Conservation (phyloP, 2,329 filamentous ascomycete genomes). For the Colletotrichum siamense region DNA sequence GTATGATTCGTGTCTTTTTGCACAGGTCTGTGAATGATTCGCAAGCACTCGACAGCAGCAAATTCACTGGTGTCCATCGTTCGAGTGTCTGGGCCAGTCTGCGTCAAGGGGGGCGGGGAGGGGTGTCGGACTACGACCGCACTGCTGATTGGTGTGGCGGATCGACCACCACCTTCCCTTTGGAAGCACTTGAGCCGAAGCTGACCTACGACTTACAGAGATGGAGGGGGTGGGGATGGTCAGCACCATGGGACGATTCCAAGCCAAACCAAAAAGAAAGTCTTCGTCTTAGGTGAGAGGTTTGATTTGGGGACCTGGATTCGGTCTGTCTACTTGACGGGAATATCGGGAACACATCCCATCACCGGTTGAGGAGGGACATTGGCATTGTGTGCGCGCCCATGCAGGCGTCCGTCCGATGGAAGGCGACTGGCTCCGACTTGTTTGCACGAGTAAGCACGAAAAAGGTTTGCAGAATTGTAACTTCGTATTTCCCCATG, state of each 20-base stretch:
- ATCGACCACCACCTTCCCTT: constrained; percentile 10
- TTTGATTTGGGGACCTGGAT: not conserved
- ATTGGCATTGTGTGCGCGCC: not conserved
- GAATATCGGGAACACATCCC: not conserved
- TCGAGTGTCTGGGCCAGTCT: not conserved
- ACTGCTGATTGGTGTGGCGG: not conserved
- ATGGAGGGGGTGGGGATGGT: not conserved
- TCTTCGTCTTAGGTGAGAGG: not conserved
- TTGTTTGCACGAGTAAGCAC: not conserved
- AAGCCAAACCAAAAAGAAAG: not conserved
- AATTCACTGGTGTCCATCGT: not conserved
- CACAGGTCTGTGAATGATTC: not conserved
- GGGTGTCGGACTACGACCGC: not conserved
- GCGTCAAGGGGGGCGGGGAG: not conserved
- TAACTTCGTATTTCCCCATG: not conserved
- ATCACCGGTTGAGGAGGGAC: not conserved
- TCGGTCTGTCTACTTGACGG: not conserved
- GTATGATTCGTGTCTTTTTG: not conserved
- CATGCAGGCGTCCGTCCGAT: not conserved
- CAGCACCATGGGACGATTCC: not conserved
- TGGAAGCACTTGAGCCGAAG: constrained; percentile 9
- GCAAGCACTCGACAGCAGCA: not conserved
- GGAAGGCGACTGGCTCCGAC: not conserved
- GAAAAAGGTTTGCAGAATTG: not conserved
- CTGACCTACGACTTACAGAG: not conserved